Evolutionary conservation across 163 green algal species (phyloP).

Genomic region (Scenedesmus sp.): DNA sequence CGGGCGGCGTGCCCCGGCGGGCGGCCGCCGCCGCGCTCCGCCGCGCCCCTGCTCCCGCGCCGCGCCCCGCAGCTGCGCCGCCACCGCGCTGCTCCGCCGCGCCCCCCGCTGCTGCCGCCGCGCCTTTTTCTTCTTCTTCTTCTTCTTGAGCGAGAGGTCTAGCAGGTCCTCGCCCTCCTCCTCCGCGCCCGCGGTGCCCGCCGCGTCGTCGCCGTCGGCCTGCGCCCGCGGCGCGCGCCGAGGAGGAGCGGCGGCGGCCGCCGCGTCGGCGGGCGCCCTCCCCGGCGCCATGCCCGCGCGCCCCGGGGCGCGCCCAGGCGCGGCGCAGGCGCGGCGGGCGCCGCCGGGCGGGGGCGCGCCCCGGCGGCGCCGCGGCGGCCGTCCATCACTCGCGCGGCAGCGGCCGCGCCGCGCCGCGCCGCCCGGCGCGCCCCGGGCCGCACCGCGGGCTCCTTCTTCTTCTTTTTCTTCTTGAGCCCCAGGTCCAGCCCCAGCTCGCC

Average conservation of each 20-base stretch:
- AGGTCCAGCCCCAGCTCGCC: constrained; percentile 61
- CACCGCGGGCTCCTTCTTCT: constrained; percentile 45
- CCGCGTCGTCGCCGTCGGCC: constrained; percentile 14
- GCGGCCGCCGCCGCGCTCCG: too few species aligned
- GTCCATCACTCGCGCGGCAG: background rate
- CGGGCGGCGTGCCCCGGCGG: too few species aligned
- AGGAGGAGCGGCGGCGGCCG: constrained; percentile 5
- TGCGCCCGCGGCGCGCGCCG: too few species aligned
- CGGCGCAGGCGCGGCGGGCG: too few species aligned
- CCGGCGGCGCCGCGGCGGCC: background rate
- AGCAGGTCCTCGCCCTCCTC: constrained; percentile 56
- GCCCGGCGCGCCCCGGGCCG: too few species aligned
- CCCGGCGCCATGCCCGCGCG: too few species aligned
- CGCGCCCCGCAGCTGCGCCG: too few species aligned
- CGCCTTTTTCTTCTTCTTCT: constrained; percentile 64
- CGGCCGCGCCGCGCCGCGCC: constrained; percentile 8
- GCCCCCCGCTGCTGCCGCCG: background rate
- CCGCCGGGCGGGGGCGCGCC: too few species aligned
- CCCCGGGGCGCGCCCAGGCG: too few species aligned
- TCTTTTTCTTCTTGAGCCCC: constrained; percentile 69
- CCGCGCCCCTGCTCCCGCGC: too few species aligned
- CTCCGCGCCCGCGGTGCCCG: too few species aligned
- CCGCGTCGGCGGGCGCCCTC: background rate
- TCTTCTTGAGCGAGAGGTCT: constrained; percentile 67
- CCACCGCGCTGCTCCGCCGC: background rate